Conservation (phyloP, 441 rosid species). For the Eruca vesicaria region DNA sequence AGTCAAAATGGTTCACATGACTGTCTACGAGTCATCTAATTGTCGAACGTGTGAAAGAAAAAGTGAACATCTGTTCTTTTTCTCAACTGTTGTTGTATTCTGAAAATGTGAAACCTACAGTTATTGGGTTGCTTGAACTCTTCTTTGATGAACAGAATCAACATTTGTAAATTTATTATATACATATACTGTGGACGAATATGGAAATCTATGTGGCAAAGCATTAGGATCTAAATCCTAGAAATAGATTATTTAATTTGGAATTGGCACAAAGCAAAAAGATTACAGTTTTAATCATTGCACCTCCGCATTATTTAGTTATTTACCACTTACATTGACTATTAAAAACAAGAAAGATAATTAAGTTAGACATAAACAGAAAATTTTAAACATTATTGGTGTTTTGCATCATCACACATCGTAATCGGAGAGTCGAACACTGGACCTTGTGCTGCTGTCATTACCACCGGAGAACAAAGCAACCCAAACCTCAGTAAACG, state of each 20-base stretch:
- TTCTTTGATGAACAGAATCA: neutral
- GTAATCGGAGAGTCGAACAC: slow-evolving; percentile 31
- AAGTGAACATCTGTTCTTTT: slow-evolving; percentile 20
- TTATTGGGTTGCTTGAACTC: slow-evolving; percentile 9
- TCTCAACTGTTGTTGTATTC: slow-evolving; percentile 6
- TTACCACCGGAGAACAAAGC: slow-evolving; percentile 33
- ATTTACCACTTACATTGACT: slow-evolving; percentile 18
- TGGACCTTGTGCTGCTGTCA: slow-evolving; percentile 19
- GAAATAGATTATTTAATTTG: neutral
- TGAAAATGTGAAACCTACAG: slow-evolving; percentile 31
- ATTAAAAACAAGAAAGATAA: neutral
- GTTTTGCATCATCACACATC: slow-evolving; percentile 19
- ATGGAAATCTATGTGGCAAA: neutral
- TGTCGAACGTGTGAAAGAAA: neutral
- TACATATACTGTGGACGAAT: neutral
- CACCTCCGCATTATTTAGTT: slow-evolving; percentile 23
- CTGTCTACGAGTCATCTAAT: slow-evolving; percentile 15
- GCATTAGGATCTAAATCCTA: slow-evolving; percentile 2
- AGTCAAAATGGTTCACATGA: slow-evolving; percentile 13
- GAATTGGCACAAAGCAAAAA: neutral
- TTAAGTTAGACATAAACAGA: neutral
- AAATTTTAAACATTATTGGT: neutral
- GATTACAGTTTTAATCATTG: slow-evolving; percentile 22
- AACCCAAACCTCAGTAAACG: slow-evolving; percentile 62
- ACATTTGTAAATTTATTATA: neutral